Base-by-base conservation (phyloP, 306 rosid genomes). In the Albizia julibrissin region DNA sequence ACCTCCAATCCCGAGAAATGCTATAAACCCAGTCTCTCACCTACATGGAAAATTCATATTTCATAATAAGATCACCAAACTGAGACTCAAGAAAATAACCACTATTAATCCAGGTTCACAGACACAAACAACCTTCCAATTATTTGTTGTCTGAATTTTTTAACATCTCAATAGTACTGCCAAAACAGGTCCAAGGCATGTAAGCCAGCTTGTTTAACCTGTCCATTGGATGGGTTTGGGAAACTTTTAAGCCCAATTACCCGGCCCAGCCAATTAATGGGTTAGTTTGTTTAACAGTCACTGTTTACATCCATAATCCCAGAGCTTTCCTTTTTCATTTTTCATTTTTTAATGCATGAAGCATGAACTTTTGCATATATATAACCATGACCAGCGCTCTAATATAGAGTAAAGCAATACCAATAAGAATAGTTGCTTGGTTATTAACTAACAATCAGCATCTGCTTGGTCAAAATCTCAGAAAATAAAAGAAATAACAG, bases 11-110 rank as follows among this genome's bases (percentile, higher is more conserved):
- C 81, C 69, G 78, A 0, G 83, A 83, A 39, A 95, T 93, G 69
- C 97, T 77, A 78, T 92, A 93, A 59, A 93, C 93, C 99, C 99
- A 95, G 66, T 95, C 98, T 87, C 93, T 85, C 22, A 95, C 99
- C 97, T 95, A 88, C 79, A 67, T 15, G 71, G 19, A 16, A 33
- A 66, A 34, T 66, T 83, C 76, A 75, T 13, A 26, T 24, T 71
- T 83, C 70, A 64, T 62, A 72, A 64, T 49, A n/a, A n/a, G 74
- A 71, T 27, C 22, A 40, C 71, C 46, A 47, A 65, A 72, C 16
- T 24, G 13, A 72, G 9, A 6, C 8, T 27, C 24, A 44, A 10
- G 21, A 44, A 72, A 44, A 15, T 46, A 19, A 26, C 40, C 6
- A 37, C n/a, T 59, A 50, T 33, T 0, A 10, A 6, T 72, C 22